These are phyloP conservation scores for Komagataella populi DNA, from an alignment of 805 yeast species.

Conservation along the genomic window DNA sequence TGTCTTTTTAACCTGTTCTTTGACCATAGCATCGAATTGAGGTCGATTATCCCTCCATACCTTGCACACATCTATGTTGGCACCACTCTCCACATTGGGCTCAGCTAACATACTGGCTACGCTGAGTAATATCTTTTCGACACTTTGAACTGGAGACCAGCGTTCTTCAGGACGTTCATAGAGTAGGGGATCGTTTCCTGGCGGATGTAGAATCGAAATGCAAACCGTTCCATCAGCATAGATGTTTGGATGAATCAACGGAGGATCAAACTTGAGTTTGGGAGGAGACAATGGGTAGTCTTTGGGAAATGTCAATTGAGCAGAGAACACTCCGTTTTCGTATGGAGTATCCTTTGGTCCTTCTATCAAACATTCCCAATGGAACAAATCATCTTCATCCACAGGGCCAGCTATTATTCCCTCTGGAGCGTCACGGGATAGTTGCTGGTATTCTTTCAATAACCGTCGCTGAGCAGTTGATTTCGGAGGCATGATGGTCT, in stretches of 20 bases:
- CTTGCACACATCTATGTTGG: constrained; percentile 69
- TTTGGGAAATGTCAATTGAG: constrained; percentile 28
- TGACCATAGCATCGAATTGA: constrained; percentile 53
- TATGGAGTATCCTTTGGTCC: constrained; percentile 44
- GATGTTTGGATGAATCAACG: constrained; percentile 85
- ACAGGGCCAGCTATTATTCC: constrained; percentile 93
- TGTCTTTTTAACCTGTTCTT: constrained; percentile 51
- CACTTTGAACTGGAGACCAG: constrained; percentile 97
- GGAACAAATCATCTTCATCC: constrained; percentile 27
- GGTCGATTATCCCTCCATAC: constrained; percentile 81
- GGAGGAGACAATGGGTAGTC: constrained; percentile 55
- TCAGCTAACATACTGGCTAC: constrained; percentile 95
- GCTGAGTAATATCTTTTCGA: constrained; percentile 87
- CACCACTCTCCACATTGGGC: constrained; percentile 94
- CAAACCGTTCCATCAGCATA: constrained; percentile 94
- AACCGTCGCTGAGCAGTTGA: constrained; percentile 68
- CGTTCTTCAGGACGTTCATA: constrained; percentile 93
- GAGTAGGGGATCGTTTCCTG: constrained; percentile 95
- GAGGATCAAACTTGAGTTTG: constrained; percentile 47
- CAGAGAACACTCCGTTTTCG: constrained; percentile 34
- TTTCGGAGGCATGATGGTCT: constrained; percentile 8
- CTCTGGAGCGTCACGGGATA: constrained; percentile 79
- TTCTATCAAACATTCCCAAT: constrained; percentile 38
- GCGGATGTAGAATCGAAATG: constrained; percentile 87
- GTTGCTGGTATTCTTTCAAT: constrained; percentile 79